These are phyloP conservation scores for Rhamnella rubrinervis DNA, from an alignment of 331 rosid species.

Conservation along the genomic window DNA sequence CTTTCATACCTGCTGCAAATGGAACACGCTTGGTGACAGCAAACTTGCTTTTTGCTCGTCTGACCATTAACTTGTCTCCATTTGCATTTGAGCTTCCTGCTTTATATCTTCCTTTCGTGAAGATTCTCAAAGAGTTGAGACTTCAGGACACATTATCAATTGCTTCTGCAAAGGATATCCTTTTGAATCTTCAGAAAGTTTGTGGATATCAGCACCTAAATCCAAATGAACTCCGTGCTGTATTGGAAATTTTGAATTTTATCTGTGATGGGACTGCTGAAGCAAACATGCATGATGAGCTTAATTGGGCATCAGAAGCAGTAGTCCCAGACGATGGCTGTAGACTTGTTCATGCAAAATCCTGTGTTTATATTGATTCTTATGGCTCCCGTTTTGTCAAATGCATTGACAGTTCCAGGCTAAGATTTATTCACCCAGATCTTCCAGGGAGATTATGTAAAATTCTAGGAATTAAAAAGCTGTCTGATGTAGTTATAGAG, in stretches of 20 bases:
- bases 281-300: slow-evolving; percentile 36
- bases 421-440: slow-evolving; percentile 88
- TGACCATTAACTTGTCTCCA: slow-evolving; percentile 85
- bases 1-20: slow-evolving; percentile 92
- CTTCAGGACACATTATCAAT: slow-evolving; percentile 79
- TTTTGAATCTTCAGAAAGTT: slow-evolving; percentile 75
- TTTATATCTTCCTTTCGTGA: slow-evolving; percentile 74
- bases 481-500: slow-evolving; percentile 86
- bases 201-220: slow-evolving; percentile 94
- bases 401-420: slow-evolving; percentile 72
- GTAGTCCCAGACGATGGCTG: slow-evolving; percentile 92
- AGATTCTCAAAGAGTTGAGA: slow-evolving; percentile 84
- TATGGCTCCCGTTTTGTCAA: slow-evolving; percentile 83
- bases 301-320: slow-evolving; percentile 66
- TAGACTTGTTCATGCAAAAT: slow-evolving; percentile 84
- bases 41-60: slow-evolving; percentile 72
- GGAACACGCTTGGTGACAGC: slow-evolving; percentile 93
- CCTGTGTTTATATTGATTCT: slow-evolving; percentile 84
- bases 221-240: slow-evolving; percentile 98
- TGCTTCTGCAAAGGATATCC: slow-evolving; percentile 79
- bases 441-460: slow-evolving; percentile 79
- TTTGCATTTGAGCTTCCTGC: slow-evolving; percentile 96
- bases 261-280: slow-evolving; percentile 65
- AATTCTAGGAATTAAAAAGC: slow-evolving; percentile 68
- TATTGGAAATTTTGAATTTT: slow-evolving; percentile 79